Conservation (phyloP, 306 rosid species). For the Hippophae gyantsensis region DNA sequence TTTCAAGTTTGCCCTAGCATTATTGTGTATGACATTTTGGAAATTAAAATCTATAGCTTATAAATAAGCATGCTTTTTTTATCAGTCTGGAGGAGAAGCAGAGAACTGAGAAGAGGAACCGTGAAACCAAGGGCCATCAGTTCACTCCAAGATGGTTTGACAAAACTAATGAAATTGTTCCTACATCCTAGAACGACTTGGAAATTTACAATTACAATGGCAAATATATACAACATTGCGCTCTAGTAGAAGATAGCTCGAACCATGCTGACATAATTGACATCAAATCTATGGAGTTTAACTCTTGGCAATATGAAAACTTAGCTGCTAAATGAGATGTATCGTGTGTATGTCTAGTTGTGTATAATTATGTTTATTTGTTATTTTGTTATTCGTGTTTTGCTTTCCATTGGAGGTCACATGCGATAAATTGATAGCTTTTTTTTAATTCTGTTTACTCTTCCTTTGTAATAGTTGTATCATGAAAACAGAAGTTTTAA, state of each 20-base stretch:
- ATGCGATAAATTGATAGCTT: too few species aligned
- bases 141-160: conserved; percentile 79
- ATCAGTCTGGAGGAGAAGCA: conserved; percentile 84
- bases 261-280: conserved; percentile 31
- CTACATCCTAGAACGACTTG: conserved; percentile 95
- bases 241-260: conserved; percentile 35
- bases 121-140: conserved; percentile 48
- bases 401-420: too few species aligned
- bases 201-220: conserved; percentile 75
- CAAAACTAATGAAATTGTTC: conserved; percentile 54
- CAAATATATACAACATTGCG: conserved; percentile 52
- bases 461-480: too few species aligned
- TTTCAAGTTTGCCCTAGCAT: not conserved
- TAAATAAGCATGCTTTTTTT: not conserved
- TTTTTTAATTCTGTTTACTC: too few species aligned
- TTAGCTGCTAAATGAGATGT: conserved; percentile 36
- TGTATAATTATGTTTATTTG: too few species aligned
- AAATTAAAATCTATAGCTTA: too few species aligned
- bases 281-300: conserved; percentile 47
- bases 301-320: conserved; percentile 81
- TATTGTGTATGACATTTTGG: not conserved
- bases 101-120: conserved; percentile 68
- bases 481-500: too few species aligned
- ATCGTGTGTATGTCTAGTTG: too few species aligned
- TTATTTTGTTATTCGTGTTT: too few species aligned